phyloP scores from a whole-genome alignment of 805 yeast species.

The Barnettozyma wickerhamii region DNA sequence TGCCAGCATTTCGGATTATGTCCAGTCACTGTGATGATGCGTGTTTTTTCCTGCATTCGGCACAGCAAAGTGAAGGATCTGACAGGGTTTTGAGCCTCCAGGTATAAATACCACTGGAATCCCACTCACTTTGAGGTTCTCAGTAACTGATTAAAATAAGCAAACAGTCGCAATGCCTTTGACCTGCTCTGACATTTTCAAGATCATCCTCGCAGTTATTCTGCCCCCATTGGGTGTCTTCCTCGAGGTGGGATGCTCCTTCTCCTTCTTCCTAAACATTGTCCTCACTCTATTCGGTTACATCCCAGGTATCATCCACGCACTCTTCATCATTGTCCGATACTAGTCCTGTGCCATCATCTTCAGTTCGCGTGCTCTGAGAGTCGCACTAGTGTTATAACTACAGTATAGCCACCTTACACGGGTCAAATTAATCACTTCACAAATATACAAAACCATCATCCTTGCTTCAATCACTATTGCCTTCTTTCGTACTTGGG shows the following conservation, averaged over 20 bases:
- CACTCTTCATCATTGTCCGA: constrained; percentile 43
- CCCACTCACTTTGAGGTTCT: background rate
- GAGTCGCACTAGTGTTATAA: background rate
- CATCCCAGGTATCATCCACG: constrained; percentile 67
- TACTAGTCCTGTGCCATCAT: background rate
- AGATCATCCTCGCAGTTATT: constrained; percentile 43
- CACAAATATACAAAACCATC: too few relatives aligned
- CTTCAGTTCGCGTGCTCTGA: constrained; percentile 8
- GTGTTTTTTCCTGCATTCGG: background rate
- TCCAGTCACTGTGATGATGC: too few relatives aligned
- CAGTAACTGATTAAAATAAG: too few relatives aligned
- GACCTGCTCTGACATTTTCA: constrained; percentile 45
- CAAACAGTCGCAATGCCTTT: constrained; percentile 37
- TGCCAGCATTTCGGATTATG: too few relatives aligned
- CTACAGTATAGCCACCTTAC: too few relatives aligned
- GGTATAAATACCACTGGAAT: background rate
- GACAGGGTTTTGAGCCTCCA: background rate
- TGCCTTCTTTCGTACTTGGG: too few relatives aligned
- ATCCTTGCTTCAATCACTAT: too few relatives aligned
- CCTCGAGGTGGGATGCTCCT: constrained; percentile 44
- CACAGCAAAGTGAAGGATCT: background rate
- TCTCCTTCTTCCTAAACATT: constrained; percentile 39
- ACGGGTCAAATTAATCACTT: too few relatives aligned
- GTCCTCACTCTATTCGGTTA: constrained; percentile 63
- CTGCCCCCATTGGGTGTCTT: constrained; percentile 58